Conservation (phyloP, 306 rosid genomes). For the Lithocarpus polystachyus region DNA sequence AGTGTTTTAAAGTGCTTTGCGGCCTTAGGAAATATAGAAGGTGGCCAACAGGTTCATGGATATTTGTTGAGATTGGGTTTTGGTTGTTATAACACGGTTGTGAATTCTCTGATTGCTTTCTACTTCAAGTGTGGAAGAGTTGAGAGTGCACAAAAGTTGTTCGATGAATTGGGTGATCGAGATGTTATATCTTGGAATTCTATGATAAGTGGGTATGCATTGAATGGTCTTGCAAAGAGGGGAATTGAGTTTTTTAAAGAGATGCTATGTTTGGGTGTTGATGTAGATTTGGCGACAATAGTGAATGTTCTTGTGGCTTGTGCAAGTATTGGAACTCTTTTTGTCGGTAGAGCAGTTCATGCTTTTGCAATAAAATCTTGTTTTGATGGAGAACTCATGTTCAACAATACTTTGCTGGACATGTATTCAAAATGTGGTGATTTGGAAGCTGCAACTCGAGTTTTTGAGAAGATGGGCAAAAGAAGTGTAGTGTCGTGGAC, state of each 20-base stretch:
- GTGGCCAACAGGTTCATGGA: conserved; percentile 58
- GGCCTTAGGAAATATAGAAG: conserved; percentile 39
- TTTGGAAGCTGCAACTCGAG: conserved; percentile 40
- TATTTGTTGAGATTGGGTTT: conserved; percentile 49
- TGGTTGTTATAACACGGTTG: conserved; percentile 39
- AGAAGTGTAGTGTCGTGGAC: conserved; percentile 82
- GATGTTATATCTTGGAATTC: conserved; percentile 83
- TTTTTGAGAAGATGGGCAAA: conserved; percentile 52
- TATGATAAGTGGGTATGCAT: conserved; percentile 69
- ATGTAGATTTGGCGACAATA: conserved; percentile 62
- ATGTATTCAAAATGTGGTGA: conserved; percentile 77
- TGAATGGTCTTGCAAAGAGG: conserved; percentile 39
- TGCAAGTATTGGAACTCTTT: conserved; percentile 45
- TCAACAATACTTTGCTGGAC: conserved; percentile 60
- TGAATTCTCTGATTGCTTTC: conserved; percentile 50
- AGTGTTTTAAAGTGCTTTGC: conserved; percentile 62
- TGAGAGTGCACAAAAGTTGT: conserved; percentile 60
- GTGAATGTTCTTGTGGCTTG: conserved; percentile 64
- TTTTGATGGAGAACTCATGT: conserved; percentile 38
- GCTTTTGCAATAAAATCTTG: conserved; percentile 45
- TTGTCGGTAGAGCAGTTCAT: conserved; percentile 59
- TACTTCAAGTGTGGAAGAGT: conserved; percentile 52
- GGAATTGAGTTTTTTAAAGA: conserved; percentile 44
- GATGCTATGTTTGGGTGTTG: conserved; percentile 41
- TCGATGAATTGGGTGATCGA: conserved; percentile 60